phyloP scores from a whole-genome alignment of 768 basidiomycete genomes.

The Ramaria sp. region DNA sequence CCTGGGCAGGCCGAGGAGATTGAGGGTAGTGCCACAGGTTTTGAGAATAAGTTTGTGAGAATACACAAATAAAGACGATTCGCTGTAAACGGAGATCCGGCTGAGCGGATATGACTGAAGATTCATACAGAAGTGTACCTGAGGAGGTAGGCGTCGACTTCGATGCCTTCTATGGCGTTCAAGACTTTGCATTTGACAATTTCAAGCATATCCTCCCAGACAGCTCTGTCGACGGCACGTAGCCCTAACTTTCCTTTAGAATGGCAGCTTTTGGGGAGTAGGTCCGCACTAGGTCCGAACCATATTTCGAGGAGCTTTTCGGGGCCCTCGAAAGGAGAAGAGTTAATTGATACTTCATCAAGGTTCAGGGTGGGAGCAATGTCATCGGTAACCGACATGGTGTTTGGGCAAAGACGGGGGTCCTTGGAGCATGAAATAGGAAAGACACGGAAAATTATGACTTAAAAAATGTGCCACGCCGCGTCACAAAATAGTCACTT shows the following conservation, averaged over 20 bases:
- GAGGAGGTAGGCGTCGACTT: slow-evolving; percentile 90
- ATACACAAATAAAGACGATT: slow-evolving; percentile 93
- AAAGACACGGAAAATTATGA: not conserved
- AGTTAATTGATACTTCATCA: slow-evolving; percentile 17
- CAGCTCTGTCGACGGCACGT: slow-evolving; percentile 55
- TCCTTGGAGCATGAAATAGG: slow-evolving; percentile 1
- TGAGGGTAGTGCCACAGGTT: slow-evolving; percentile 97
- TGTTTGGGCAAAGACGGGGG: slow-evolving; percentile 4
- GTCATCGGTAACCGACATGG: slow-evolving; percentile 8
- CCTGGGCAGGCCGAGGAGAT: slow-evolving; percentile 87
- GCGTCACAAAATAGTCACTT: not conserved
- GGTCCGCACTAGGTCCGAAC: slow-evolving; percentile 75
- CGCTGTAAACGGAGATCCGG: slow-evolving; percentile 41
- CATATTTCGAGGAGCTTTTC: slow-evolving; percentile 96
- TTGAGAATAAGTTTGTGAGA: slow-evolving; percentile 95
- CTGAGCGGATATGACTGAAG: slow-evolving; percentile 2
- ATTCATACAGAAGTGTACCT: slow-evolving; percentile 44
- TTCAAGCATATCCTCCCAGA: slow-evolving; percentile 97
- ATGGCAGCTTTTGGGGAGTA: slow-evolving; percentile 36
- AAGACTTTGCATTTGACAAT: slow-evolving; percentile 96
- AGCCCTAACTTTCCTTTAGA: slow-evolving; percentile 44
- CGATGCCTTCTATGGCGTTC: slow-evolving; percentile 78
- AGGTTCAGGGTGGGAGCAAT: not conserved
- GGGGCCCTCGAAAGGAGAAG: slow-evolving; percentile 76
- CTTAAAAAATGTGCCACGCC: not conserved